These are phyloP conservation scores for Flaveria bidentis DNA, from an alignment of 129 eudicot genomes.

Conservation along the genomic window DNA sequence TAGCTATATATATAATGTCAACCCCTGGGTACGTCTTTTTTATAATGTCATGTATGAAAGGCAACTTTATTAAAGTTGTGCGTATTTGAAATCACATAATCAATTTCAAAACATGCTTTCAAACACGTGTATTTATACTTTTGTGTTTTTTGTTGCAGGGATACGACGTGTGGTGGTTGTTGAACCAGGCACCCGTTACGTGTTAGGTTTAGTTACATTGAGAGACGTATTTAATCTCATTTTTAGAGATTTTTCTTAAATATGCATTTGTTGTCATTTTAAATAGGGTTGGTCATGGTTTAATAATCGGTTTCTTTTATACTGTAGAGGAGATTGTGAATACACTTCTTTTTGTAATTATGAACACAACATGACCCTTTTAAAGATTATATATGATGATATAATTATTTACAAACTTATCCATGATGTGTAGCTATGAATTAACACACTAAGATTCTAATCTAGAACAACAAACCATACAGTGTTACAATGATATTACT, in stretches of 20 bases:
- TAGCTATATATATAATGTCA: background rate
- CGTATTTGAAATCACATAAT: background rate
- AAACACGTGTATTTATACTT: constrained; percentile 14
- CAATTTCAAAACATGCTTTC: background rate
- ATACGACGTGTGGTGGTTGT: constrained; percentile 62
- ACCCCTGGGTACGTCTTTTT: no score
- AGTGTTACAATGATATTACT: background rate
- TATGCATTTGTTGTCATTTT: constrained; percentile 15
- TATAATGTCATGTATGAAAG: background rate
- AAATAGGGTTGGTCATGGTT: constrained; percentile 11
- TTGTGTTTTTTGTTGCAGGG: constrained; percentile 32
- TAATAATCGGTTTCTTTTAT: background rate
- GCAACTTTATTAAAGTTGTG: background rate
- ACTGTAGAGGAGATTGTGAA: background rate
- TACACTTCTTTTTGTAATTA: background rate
- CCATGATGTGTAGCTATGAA: background rate
- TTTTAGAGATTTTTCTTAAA: constrained; percentile 34
- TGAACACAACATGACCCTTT: background rate
- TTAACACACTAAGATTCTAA: background rate
- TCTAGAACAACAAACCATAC: no score
- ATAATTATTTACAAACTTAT: background rate
- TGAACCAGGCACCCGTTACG: constrained; percentile 43
- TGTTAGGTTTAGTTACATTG: constrained; percentile 69
- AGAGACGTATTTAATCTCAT: constrained; percentile 57
- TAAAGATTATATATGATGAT: background rate